Percentiles rank a stretch among this genome's conserved stretches.
Evolutionary conservation across 169 alveolate species (phyloP).

Genomic region (Babesia bigemina): DNA sequence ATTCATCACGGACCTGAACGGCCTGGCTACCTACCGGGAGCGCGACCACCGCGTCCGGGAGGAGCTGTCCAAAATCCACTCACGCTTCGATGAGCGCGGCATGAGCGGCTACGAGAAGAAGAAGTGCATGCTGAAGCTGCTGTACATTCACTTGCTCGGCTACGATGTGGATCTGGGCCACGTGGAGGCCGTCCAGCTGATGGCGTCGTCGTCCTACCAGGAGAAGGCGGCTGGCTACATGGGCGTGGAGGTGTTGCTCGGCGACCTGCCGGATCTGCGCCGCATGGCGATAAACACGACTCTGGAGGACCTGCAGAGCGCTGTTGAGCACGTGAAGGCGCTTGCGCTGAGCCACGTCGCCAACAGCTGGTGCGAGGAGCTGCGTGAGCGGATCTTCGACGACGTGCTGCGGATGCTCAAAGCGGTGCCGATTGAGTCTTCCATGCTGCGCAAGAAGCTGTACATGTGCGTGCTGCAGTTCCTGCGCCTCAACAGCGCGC

Average conservation of each 20-base stretch:
- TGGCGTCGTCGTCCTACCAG: constrained; percentile 87
- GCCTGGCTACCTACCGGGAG: constrained; percentile 84
- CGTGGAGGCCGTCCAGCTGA: constrained; percentile 88
- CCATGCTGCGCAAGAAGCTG: constrained; percentile 79
- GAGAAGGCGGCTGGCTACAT: constrained; percentile 95
- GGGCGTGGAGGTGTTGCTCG: constrained; percentile 88
- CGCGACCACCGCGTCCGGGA: constrained; percentile 88
- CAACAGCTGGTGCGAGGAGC: constrained; percentile 75
- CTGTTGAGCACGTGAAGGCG: constrained; percentile 72
- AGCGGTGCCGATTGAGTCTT: constrained; percentile 60
- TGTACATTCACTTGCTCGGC: constrained; percentile 93
- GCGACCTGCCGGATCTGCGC: constrained; percentile 79
- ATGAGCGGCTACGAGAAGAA: constrained; percentile 91
- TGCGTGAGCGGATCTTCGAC: constrained; percentile 76
- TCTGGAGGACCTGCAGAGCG: constrained; percentile 64
- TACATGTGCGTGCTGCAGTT: constrained; percentile 78
- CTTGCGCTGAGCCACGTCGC: constrained; percentile 84
- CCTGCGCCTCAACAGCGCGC: constrained; percentile 54
- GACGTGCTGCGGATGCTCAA: constrained; percentile 73
- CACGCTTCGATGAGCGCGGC: constrained; percentile 83
- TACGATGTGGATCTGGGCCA: constrained; percentile 94
- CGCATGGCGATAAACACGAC: constrained; percentile 71
- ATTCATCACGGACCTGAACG: constrained; percentile 87
- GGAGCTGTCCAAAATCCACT: constrained; percentile 93
- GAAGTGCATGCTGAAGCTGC: constrained; percentile 93